Evolutionary conservation across 2,329 filamentous ascomycete species (phyloP), one percentile per base, ranked within the genome.

Genomic region (Sporothrix brasiliensis): DNA sequence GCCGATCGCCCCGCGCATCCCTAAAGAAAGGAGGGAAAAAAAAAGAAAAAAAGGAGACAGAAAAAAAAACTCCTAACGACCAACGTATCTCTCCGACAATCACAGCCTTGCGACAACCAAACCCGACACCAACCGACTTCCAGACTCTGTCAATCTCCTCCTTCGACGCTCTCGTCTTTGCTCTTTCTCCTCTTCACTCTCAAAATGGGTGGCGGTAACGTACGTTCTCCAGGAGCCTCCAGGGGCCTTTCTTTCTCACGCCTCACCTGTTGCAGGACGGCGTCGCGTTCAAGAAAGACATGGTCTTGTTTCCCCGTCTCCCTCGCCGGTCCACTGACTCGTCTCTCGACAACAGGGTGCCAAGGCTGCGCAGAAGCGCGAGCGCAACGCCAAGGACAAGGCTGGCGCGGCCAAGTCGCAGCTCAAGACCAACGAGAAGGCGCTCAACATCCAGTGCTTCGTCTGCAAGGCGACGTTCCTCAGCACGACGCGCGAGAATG

Each of bases 391-490:
- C 74, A 90, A 91, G 81, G 86, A 90, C 73, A 79, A 78, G 74
- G 72, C 47, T 49, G 81, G 79, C 68, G 80, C 79, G 69, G 85
- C 86, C 73, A 90, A 88, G 81, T 91, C 89, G 74, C 89, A 92
- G 81, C 84, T 89, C 77, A 91, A 91, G 82, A 80, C 83, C 75
- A 93, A 93, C 82, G 84, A 86, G 75, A 84, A 89, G 75, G 91
- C 91, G 72, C 91, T 89, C 83, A 89, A 87, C 77, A 92, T 93
- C 80, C 89, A 92, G 80, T 94, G 91, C 85, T 82, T 87, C 75
- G 84, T 88, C 77, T 94, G 91, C 90, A 91, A 89, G 81, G 87
- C 90, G 75, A 91, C 90, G 41, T 93, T 94, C 83, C 86, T 93
- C 75, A 90, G 90, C 83, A 94, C 91, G 49, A 90, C 89, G 72